A percentile compares a stretch with the other conserved stretches of the same genome.
Evolutionary conservation across 805 yeast species (phyloP).

Genomic region (Alloascoidea africana): DNA sequence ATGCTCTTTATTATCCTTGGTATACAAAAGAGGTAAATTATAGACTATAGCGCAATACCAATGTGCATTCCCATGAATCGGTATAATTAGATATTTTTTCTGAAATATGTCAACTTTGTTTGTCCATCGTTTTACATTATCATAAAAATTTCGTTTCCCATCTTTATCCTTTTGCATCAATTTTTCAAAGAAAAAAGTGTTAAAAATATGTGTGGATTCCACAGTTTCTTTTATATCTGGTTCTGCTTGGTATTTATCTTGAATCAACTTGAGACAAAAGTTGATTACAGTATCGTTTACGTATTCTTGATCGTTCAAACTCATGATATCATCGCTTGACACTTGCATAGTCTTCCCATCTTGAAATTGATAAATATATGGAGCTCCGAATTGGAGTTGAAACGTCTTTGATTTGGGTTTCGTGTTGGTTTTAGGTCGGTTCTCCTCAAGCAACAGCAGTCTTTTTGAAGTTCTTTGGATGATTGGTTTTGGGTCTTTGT

Average conservation of each 20-base stretch:
- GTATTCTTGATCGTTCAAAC: conserved; percentile 61
- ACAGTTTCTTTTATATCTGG: conserved; percentile 10
- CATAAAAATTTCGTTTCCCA: conserved; percentile 26
- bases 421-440: neutral
- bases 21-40: conserved; percentile 19
- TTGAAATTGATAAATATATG: conserved; percentile 31
- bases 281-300: conserved; percentile 66
- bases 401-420: neutral
- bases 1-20: neutral
- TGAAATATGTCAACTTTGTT: conserved; percentile 36
- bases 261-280: conserved; percentile 28
- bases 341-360: conserved; percentile 36
- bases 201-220: conserved; percentile 30
- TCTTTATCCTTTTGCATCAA: conserved; percentile 13
- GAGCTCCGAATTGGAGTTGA: conserved; percentile 14
- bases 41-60: conserved; percentile 63
- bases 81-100: conserved; percentile 41
- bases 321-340: conserved; percentile 48
- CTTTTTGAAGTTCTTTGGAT: too few relatives aligned
- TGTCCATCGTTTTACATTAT: conserved; percentile 56
- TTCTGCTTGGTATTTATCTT: conserved; percentile 12
- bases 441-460: neutral
- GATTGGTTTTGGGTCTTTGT: neutral
- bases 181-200: conserved; percentile 58
- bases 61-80: conserved; percentile 56